A percentile compares a stretch with the other conserved stretches of the same genome.
Evolutionary conservation across 352 stramenopile species (phyloP).

Genomic region (Globisporangium carolinianum): DNA sequence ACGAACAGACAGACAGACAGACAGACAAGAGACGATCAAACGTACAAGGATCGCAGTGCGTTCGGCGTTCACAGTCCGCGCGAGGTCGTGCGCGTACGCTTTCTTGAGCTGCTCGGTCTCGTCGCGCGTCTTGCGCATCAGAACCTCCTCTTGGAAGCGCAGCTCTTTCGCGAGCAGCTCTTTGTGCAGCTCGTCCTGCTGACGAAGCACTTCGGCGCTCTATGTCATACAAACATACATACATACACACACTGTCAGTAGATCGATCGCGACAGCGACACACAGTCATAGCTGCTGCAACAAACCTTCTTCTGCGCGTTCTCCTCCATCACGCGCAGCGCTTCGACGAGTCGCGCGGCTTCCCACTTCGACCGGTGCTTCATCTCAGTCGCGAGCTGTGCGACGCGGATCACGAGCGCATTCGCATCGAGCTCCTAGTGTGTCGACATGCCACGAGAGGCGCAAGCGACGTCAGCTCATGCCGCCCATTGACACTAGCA

Average conservation of each 20-base stretch:
- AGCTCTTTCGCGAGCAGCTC: slow-evolving; percentile 72
- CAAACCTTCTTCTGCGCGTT: slow-evolving; percentile 66
- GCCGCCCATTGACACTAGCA: background rate
- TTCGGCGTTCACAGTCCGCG: slow-evolving; percentile 53
- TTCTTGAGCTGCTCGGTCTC: slow-evolving; percentile 62
- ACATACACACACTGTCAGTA: background rate
- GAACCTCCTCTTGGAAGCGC: slow-evolving; percentile 60
- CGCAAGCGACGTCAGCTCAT: background rate
- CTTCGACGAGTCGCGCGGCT: slow-evolving; percentile 63
- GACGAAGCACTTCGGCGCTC: slow-evolving; percentile 49
- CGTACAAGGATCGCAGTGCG: slow-evolving; percentile 36
- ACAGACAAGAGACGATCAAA: background rate
- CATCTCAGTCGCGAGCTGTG: slow-evolving; percentile 78
- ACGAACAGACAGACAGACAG: too few species aligned
- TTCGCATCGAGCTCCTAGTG: slow-evolving; percentile 59
- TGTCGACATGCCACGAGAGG: background rate
- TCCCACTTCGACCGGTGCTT: slow-evolving; percentile 86
- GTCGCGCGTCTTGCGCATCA: slow-evolving; percentile 50
- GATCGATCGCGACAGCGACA: background rate
- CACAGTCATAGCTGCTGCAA: background rate
- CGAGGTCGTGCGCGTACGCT: slow-evolving; percentile 52
- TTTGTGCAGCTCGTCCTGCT: slow-evolving; percentile 66
- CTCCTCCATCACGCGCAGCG: slow-evolving; percentile 71
- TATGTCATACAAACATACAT: background rate
- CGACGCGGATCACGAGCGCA: slow-evolving; percentile 64